Evolutionary conservation across 345 rosid species (phyloP).

Genomic region (Eucalyptus shirleyi): DNA sequence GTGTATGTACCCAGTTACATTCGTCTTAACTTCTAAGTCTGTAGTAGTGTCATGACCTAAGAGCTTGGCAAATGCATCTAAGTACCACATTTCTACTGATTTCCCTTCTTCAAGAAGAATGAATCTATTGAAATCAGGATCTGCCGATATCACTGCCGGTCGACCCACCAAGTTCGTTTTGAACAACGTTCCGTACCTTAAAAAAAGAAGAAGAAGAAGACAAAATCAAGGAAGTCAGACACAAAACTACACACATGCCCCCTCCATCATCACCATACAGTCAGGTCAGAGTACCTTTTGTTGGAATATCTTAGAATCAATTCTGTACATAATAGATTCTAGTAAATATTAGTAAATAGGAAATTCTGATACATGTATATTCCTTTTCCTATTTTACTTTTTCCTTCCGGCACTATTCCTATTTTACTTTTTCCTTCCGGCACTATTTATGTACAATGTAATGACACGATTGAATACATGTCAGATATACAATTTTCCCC

Average conservation of each 20-base stretch:
- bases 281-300: not conserved
- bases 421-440: too few relatives aligned
- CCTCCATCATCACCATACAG: not conserved
- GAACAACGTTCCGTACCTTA: conserved; percentile 29
- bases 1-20: conserved; percentile 11
- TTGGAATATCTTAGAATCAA: too few relatives aligned
- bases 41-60: conserved; percentile 11
- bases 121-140: conserved; percentile 17
- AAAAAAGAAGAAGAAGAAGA: not conserved
- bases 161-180: conserved; percentile 20
- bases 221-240: not conserved
- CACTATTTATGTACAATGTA: too few relatives aligned
- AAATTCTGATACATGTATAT: too few relatives aligned
- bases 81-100: conserved; percentile 11
- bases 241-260: not conserved
- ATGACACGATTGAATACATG: too few relatives aligned
- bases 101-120: conserved; percentile 33
- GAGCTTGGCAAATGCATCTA: conserved; percentile 14
- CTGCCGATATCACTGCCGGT: conserved; percentile 18
- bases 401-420: too few relatives aligned
- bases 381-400: too few relatives aligned
- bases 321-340: too few relatives aligned
- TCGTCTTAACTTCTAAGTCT: not conserved
- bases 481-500: too few relatives aligned
- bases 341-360: too few relatives aligned